Percentiles rank a stretch among this genome's conserved stretches.
phyloP scores from a whole-genome alignment of 2,329 filamentous ascomycete species.

The Pestalotiopsis sp. region DNA sequence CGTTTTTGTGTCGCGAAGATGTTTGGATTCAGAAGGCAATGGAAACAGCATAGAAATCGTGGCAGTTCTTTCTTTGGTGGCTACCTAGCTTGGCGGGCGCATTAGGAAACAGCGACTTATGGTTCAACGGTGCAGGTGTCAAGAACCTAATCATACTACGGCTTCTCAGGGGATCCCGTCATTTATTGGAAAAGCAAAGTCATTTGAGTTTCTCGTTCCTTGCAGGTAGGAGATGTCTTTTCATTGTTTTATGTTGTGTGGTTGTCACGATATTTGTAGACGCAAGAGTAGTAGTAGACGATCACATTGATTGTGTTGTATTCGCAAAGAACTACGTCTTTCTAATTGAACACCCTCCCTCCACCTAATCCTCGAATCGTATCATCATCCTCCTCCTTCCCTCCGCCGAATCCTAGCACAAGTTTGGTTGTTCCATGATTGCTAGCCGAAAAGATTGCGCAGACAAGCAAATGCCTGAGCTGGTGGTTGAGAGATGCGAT shows the following conservation, averaged over 20 bases:
- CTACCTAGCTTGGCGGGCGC: not conserved
- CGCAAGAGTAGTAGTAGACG: not conserved
- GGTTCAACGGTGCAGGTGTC: not conserved
- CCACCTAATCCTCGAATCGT: not conserved
- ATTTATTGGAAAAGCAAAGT: too few species aligned
- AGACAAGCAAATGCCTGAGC: not conserved
- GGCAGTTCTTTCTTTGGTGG: too few species aligned
- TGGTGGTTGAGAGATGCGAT: not conserved
- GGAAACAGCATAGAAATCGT: too few species aligned
- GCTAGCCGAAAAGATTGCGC: not conserved
- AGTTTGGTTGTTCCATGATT: not conserved
- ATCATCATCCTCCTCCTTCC: not conserved
- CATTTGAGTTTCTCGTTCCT: too few species aligned
- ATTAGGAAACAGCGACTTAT: not conserved
- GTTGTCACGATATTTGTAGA: not conserved
- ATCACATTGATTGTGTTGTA: not conserved
- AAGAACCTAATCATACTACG: not conserved
- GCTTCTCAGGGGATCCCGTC: not conserved
- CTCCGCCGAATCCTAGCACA: not conserved
- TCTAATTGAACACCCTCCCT: slow-evolving; percentile 11
- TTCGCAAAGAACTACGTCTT: slow-evolving; percentile 6
- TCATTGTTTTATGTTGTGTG: not conserved
- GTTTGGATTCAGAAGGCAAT: too few species aligned
- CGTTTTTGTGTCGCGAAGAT: too few species aligned
- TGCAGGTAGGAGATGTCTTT: too few species aligned